Evolutionary conservation across 306 rosid species (phyloP).

Genomic region (Leucaena leucocephala): DNA sequence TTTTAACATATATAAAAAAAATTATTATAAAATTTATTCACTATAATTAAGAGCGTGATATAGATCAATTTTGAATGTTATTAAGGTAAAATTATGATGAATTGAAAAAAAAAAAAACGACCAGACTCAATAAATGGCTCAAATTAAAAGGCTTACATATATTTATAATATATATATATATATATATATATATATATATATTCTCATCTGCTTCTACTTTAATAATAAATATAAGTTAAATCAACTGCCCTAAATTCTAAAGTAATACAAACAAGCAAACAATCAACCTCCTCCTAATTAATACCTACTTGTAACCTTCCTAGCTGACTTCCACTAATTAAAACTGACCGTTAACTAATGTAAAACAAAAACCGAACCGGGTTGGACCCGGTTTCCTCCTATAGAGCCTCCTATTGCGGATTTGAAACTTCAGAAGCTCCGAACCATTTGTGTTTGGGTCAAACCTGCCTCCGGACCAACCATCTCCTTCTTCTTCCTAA

Average conservation of each 20-base stretch:
- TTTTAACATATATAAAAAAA: no score
- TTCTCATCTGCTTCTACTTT: neutral
- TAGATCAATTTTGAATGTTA: no score
- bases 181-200: neutral
- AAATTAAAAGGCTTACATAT: conserved; percentile 20
- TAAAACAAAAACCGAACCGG: conserved; percentile 32
- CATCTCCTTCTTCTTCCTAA: conserved; percentile 68
- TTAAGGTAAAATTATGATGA: no score
- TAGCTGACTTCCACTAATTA: conserved; percentile 32
- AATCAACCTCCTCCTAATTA: conserved; percentile 45
- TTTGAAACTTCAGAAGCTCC: conserved; percentile 40
- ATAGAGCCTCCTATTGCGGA: neutral
- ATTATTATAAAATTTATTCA: no score
- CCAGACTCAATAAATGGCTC: conserved; percentile 31
- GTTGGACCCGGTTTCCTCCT: conserved; percentile 27
- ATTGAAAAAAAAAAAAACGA: no score
- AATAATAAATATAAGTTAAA: conserved; percentile 21
- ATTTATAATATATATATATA: neutral
- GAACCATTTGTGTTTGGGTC: conserved; percentile 44
- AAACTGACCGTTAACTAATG: conserved; percentile 17
- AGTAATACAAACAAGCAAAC: conserved; percentile 41
- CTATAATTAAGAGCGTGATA: no score
- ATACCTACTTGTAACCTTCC: conserved; percentile 24
- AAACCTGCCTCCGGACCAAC: conserved; percentile 41
- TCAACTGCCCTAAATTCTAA: conserved; percentile 7